Percentiles rank a stretch among this genome's conserved stretches.
Conservation (phyloP, 768 basidiomycete genomes). For the Collybia mongolica region DNA sequence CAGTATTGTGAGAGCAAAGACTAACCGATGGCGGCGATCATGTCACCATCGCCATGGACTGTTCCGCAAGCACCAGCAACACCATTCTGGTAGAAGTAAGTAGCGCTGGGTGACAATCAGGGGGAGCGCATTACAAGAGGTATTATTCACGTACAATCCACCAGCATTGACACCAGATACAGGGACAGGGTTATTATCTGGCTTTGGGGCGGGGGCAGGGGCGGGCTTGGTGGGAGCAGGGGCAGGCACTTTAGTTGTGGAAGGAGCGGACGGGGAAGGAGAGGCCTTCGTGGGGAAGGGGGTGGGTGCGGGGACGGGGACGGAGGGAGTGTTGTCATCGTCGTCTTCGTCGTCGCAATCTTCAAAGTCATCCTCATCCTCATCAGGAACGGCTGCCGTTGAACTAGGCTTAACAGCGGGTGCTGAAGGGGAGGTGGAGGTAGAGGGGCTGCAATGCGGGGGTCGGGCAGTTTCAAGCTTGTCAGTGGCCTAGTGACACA, state of each 20-base stretch:
- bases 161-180: slow-evolving; percentile 24
- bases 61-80: slow-evolving; percentile 79
- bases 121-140: not conserved
- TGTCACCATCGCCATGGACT: slow-evolving; percentile 50
- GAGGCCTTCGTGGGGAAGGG: slow-evolving; percentile 12
- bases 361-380: slow-evolving; percentile 32
- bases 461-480: slow-evolving; percentile 44
- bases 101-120: slow-evolving; percentile 41
- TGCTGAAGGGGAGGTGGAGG: slow-evolving; percentile 24
- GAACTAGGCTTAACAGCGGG: slow-evolving; percentile 24
- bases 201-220: slow-evolving; percentile 10
- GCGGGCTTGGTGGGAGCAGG: slow-evolving; percentile 12
- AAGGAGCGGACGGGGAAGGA: slow-evolving; percentile 12
- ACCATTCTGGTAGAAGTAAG: slow-evolving; percentile 71
- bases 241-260: slow-evolving; percentile 7
- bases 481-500: slow-evolving; percentile 42
- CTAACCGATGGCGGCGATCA: slow-evolving; percentile 66
- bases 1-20: slow-evolving; percentile 1
- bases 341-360: slow-evolving; percentile 23
- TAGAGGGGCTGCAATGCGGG: slow-evolving; percentile 50
- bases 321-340: slow-evolving; percentile 16
- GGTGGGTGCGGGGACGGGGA: slow-evolving; percentile 14
- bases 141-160: slow-evolving; percentile 41
- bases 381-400: slow-evolving; percentile 20
- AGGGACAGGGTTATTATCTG: slow-evolving; percentile 13